phyloP scores from a whole-genome alignment of 176 grass and related monocot genomes.

The Tillandsia leiboldiana region DNA sequence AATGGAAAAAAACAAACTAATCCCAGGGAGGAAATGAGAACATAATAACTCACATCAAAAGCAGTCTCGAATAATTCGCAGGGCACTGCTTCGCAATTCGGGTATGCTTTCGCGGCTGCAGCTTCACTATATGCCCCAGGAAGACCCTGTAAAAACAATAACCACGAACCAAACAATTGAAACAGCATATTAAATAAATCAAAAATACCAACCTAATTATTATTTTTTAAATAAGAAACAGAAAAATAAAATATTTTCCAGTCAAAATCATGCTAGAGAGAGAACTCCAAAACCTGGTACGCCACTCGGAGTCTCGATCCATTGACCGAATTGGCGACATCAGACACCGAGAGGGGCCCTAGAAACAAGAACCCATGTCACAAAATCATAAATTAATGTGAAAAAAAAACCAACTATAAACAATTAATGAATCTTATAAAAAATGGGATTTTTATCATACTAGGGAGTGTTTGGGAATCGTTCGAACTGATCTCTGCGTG shows the following conservation, averaged over 20 bases:
- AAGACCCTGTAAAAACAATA: conserved; percentile 36
- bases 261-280: not conserved
- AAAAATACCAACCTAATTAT: not conserved
- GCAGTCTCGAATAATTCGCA: conserved; percentile 71
- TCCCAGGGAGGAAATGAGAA: not conserved
- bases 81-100: conserved; percentile 64
- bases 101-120: conserved; percentile 67
- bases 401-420: not conserved
- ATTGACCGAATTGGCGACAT: not conserved
- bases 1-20: not conserved
- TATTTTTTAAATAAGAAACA: not conserved
- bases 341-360: not conserved
- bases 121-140: conserved; percentile 77
- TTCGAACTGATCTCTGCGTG: not conserved
- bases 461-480: not conserved
- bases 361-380: not conserved
- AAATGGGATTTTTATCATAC: not conserved
- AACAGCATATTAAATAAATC: not conserved
- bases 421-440: not conserved
- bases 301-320: not conserved
- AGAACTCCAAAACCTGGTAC: not conserved
- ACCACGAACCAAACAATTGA: not conserved
- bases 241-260: not conserved
- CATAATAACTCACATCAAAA: conserved; percentile 36
- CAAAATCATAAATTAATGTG: too few relatives aligned